Percentiles rank a stretch among this genome's conserved stretches.
Conservation (phyloP, 257 asterid species). For the Rubia yunnanensis region DNA sequence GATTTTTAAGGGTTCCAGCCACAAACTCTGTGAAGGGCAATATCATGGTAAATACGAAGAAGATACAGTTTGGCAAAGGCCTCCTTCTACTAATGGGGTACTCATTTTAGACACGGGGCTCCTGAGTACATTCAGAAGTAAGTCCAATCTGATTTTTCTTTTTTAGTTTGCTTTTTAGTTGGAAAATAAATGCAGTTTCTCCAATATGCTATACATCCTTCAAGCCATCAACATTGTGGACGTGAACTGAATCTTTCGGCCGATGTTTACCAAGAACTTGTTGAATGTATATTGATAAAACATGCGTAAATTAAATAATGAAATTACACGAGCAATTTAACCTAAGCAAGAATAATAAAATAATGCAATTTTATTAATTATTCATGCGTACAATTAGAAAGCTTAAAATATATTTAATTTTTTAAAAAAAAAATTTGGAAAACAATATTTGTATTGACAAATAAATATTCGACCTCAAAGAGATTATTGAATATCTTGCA, state of each 20-base stretch:
- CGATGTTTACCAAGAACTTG: too few species aligned
- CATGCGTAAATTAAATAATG: too few species aligned
- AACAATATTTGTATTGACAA: background rate
- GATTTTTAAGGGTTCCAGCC: slow-evolving; percentile 69
- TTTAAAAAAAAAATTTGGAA: too few species aligned
- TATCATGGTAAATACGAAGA: slow-evolving; percentile 65
- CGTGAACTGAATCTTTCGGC: background rate
- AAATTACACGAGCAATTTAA: too few species aligned
- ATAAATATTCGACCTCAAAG: background rate
- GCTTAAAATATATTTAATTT: too few species aligned
- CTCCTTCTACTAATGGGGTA: slow-evolving; percentile 60
- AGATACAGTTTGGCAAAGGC: slow-evolving; percentile 49
- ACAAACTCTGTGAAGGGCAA: slow-evolving; percentile 60
- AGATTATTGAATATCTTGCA: background rate
- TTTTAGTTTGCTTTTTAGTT: background rate
- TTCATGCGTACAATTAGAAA: too few species aligned
- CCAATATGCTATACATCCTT: background rate
- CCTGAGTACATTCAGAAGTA: slow-evolving; percentile 82
- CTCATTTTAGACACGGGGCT: slow-evolving; percentile 94
- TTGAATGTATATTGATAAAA: too few species aligned
- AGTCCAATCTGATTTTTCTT: slow-evolving; percentile 6
- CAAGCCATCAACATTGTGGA: background rate
- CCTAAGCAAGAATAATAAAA: too few species aligned
- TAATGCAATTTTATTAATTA: too few species aligned
- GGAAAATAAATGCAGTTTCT: background rate